Evolutionary conservation across 371 early-diverging fungal genomes (phyloP), one percentile per base, ranked within the genome.

Genomic region (Parasitella parasitica): DNA sequence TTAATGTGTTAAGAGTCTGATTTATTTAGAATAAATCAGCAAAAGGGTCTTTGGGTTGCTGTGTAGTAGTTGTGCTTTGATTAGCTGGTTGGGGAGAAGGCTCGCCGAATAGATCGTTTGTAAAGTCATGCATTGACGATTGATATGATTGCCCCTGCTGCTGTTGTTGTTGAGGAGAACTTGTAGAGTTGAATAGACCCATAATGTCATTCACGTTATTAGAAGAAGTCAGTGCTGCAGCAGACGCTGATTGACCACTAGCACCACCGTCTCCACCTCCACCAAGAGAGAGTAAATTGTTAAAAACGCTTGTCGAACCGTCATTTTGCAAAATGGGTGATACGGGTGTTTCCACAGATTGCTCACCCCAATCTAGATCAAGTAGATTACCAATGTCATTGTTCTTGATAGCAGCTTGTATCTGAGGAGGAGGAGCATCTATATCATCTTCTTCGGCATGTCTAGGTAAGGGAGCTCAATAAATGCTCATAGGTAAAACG

Each of bases 371-470:
- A 55, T 81, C 81, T 24, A 82, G 69, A 68, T 80, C 82, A 28
- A 83, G 71, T 20, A 83, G 70, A 46, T 83, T 82, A 13, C 80
- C 82, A 67, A 82, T 78, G 56, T 78, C 81, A 35, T 80, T 77
- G 51, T 78, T 85, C 59, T 85, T 85, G 46, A 83, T 73, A 9
- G 86, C 86, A 9, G 72, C 76, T 56, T 78, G 79, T 41, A 78
- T 81, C 46, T 72, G 67, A 34, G 75, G 78, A 22, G 81, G 74
- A 26, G 82, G 79, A 41, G 81, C 86, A 20, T 75, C 77, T 27
- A 77, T 70, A 61, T 85, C 83, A 39, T 83, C 85, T 51, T 85
- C 81, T 37, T 82, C 81, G 1, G 55, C 63, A 60, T 76, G 78
- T 50, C 83, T 82, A 76, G 20, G 24, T 46, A 46, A 5, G 24